These are phyloP conservation scores for Fennellomyces sp. DNA, from an alignment of 371 early-diverging fungal genomes.

Conservation along the genomic window DNA sequence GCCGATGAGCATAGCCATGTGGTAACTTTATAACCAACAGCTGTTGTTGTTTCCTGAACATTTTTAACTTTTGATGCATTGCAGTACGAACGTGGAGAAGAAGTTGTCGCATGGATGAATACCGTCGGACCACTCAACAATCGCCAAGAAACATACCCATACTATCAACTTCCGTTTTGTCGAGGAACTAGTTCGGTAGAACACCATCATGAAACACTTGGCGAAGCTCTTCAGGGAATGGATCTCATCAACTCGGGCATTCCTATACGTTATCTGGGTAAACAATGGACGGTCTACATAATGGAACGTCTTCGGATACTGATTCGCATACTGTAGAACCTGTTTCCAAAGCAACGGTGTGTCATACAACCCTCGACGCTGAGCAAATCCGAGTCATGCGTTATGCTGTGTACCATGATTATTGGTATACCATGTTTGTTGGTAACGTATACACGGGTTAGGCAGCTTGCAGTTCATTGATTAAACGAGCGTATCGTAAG, in stretches of 20 bases:
- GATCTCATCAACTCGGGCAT: constrained; percentile 77
- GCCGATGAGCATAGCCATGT: constrained; percentile 56
- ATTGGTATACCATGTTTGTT: constrained; percentile 77
- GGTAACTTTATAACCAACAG: constrained; percentile 19
- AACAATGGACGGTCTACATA: not conserved
- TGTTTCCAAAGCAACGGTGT: constrained; percentile 37
- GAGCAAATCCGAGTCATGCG: constrained; percentile 58
- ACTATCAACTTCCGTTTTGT: constrained; percentile 79
- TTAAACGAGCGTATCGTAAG: constrained; percentile 9
- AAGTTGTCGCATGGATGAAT: constrained; percentile 74
- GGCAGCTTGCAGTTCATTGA: too few relatives aligned
- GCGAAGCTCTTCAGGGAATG: constrained; percentile 83
- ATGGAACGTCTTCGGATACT: not conserved
- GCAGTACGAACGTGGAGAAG: constrained; percentile 60
- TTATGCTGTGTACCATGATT: constrained; percentile 68
- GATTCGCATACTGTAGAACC: constrained; percentile 16
- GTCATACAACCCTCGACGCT: constrained; percentile 39
- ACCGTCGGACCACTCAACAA: constrained; percentile 74
- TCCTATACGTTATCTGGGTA: constrained; percentile 55
- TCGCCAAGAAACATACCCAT: constrained; percentile 82
- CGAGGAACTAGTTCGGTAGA: constrained; percentile 57
- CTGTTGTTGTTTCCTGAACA: not conserved
- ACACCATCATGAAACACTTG: constrained; percentile 80
- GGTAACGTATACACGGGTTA: too few relatives aligned
- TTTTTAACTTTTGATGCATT: not conserved